Evolutionary conservation across 1,284 basidiomycete genomes (phyloP), one percentile per base, ranked within the genome.

Genomic region (Coniophora puteana): DNA sequence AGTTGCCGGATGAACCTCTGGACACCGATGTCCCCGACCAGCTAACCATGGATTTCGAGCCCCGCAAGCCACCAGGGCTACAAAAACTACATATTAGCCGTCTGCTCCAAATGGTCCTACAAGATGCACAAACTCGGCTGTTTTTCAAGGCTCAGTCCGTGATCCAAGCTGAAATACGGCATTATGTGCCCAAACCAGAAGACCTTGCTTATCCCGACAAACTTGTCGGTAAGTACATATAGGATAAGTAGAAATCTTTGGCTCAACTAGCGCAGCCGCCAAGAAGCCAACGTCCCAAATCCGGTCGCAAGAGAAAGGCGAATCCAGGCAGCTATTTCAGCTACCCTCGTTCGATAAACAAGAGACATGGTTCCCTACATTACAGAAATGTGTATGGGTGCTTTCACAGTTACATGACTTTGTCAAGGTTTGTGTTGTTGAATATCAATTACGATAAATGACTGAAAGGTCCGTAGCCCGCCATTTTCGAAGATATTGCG

Each of bases 61-160:
- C 45, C 45, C 58, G 47, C 14, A 54, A 48, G 22, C 44, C 54
- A 21, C 62, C 61, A 44, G 70, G 72, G 1, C 65, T 82, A 18
- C 68, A 72, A 12, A 70, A 70, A 36, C 64, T 92, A 31, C 80
- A 84, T 47, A 80, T 83, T 38, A 75, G 82, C 45, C 78, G 85
- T 39, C 67, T 96, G 5, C 65, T 96, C 29, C 78, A 88, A 55
- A 91, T 93, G 78, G 85, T 96, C 2, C 65, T 95, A 17, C 92
- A 95, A 61, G 93, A 96, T 56, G 91, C 92, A 2, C 93, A 96
- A 67, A 96, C 93, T 5, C 69, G 92, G 39, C 63, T 96, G 38
- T 91, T 96, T 51, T 96, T 96, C 73, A 87, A 94, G 56, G 93
- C 93, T 7, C 93, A 96, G 62, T 78, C 89, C 1, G 75, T 95